Evolutionary conservation across 257 asterid species (phyloP).

Genomic region (Penstemon newberryi): DNA sequence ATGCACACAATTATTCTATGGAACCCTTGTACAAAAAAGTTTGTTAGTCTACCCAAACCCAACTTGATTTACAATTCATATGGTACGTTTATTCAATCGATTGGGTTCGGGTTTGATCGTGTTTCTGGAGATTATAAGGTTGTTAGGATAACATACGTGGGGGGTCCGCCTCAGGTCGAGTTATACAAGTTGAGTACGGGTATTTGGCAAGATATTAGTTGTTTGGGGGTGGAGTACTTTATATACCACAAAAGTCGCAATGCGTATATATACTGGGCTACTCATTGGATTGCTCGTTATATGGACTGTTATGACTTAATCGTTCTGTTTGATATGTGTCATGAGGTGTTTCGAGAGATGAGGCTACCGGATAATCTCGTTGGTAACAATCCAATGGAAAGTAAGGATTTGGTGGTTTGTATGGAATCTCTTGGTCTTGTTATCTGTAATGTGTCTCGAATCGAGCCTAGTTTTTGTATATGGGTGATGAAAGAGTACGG

Average conservation of each 20-base stretch:
- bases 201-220: conserved; percentile 42
- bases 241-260: conserved; percentile 27
- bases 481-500: conserved; percentile 58
- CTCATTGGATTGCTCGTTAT: conserved; percentile 40
- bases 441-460: conserved; percentile 7
- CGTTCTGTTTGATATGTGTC: conserved; percentile 36
- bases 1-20: conserved; percentile 40
- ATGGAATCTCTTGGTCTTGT: conserved; percentile 34
- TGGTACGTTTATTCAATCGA: conserved; percentile 37
- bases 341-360: conserved; percentile 38
- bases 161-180: conserved; percentile 36
- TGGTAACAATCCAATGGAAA: background rate
- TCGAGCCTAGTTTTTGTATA: conserved; percentile 21
- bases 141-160: conserved; percentile 36
- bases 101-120: conserved; percentile 47
- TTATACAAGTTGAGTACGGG: conserved; percentile 41
- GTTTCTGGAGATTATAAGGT: conserved; percentile 40
- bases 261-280: conserved; percentile 32
- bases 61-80: conserved; percentile 31
- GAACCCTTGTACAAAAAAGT: conserved; percentile 43
- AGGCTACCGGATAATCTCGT: conserved; percentile 30
- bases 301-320: conserved; percentile 27
- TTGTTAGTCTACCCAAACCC: conserved; percentile 42
- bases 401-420: conserved; percentile 32
- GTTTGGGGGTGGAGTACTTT: conserved; percentile 20